Percentiles rank a stretch among this genome's conserved stretches.
Evolutionary conservation across 805 yeast genomes (phyloP).

Genomic region (Hanseniaspora pseudoguilliermondii): DNA sequence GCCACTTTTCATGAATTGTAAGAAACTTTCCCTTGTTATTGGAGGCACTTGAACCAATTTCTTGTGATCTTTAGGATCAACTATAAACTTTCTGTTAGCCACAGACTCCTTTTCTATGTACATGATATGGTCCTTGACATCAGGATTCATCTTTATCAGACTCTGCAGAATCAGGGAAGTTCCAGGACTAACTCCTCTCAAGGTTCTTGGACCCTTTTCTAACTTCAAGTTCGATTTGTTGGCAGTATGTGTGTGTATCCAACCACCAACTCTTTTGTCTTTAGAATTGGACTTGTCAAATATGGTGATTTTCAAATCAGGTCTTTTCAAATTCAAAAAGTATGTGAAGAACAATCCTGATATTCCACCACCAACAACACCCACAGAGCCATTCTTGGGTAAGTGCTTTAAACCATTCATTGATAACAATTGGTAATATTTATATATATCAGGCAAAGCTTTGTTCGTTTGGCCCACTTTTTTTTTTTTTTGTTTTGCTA

Average conservation of each 20-base stretch:
- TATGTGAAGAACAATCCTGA: constrained; percentile 70
- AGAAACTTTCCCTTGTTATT: constrained; percentile 27
- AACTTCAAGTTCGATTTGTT: constrained; percentile 28
- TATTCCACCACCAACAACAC: constrained; percentile 77
- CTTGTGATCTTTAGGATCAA: constrained; percentile 31
- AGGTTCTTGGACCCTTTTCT: constrained; percentile 86
- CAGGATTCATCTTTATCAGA: constrained; percentile 33
- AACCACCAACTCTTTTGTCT: constrained; percentile 54
- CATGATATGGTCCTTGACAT: constrained; percentile 37
- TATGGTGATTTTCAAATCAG: constrained; percentile 55
- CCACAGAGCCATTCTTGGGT: constrained; percentile 35
- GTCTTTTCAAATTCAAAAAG: constrained; percentile 56
- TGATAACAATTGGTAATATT: neutral
- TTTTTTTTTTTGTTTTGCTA: too few species aligned
- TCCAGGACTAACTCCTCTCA: constrained; percentile 74
- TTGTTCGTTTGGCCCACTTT: neutral
- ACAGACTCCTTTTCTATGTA: constrained; percentile 45
- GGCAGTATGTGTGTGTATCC: constrained; percentile 43
- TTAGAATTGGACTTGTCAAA: constrained; percentile 36
- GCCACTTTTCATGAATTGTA: constrained; percentile 31
- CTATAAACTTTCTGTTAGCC: constrained; percentile 62
- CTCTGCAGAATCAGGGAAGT: constrained; percentile 51
- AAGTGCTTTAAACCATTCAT: constrained; percentile 14
- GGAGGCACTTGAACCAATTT: constrained; percentile 43
- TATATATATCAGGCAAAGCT: neutral